These are phyloP conservation scores for Fimicolochytrium jonesii DNA, from an alignment of 192 early-diverging fungal species.

Conservation along the genomic window DNA sequence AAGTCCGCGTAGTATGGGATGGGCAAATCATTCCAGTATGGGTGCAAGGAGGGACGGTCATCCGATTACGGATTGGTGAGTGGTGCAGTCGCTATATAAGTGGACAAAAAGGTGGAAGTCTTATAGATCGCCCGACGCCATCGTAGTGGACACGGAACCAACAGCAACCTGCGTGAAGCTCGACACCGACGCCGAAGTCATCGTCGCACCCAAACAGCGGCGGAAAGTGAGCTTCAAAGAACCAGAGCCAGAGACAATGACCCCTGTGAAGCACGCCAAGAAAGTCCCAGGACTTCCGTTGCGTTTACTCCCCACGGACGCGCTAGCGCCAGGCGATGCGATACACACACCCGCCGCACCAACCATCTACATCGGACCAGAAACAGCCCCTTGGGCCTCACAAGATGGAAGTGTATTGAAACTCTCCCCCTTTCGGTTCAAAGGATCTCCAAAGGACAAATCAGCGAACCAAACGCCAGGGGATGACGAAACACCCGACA, in stretches of 20 bases:
- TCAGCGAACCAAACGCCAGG: too few relatives aligned
- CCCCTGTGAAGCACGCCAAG: too few relatives aligned
- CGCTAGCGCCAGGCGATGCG: not conserved
- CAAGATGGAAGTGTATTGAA: not conserved
- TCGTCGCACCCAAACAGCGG: constrained; percentile 41
- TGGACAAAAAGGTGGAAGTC: too few relatives aligned
- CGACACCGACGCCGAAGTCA: constrained; percentile 38
- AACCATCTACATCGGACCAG: not conserved
- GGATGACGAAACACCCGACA: not conserved
- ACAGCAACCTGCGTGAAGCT: constrained; percentile 26
- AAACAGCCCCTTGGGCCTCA: not conserved
- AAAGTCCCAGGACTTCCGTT: too few relatives aligned
- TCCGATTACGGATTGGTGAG: constrained; percentile 33
- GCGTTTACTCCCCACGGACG: constrained; percentile 13
- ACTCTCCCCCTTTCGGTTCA: too few relatives aligned
- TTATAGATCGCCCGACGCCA: too few relatives aligned
- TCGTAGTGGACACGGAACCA: constrained; percentile 27
- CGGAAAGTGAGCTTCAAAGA: too few relatives aligned
- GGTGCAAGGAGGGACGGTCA: constrained; percentile 30
- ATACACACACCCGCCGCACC: not conserved
- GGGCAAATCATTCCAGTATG: constrained; percentile 38
- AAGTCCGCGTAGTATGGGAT: constrained; percentile 35
- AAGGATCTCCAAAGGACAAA: too few relatives aligned
- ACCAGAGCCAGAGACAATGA: too few relatives aligned
- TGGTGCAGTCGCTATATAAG: too few relatives aligned